Percentiles rank a stretch among this genome's conserved stretches.
phyloP scores from a whole-genome alignment of 1,284 basidiomycete species.

The Marasmius sp. region DNA sequence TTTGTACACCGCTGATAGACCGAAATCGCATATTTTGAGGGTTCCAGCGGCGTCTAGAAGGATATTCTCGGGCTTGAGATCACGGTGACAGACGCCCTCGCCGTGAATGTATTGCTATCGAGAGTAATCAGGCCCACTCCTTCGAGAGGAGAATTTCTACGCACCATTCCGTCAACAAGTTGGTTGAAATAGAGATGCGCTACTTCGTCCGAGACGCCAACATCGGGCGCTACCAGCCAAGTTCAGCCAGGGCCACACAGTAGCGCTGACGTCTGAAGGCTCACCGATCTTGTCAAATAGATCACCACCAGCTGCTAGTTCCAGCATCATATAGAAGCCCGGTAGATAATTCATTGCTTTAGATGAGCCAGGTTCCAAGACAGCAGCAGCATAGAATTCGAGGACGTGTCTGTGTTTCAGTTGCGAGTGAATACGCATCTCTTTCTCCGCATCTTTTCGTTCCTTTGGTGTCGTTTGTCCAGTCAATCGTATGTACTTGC shows the following conservation, averaged over 20 bases:
- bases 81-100: conserved; percentile 93
- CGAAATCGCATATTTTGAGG: conserved; percentile 95
- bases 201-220: conserved; percentile 85
- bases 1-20: conserved; percentile 89
- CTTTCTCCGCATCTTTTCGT: conserved; percentile 85
- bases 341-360: conserved; percentile 53
- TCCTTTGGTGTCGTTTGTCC: conserved; percentile 59
- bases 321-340: conserved; percentile 91
- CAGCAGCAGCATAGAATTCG: conserved; percentile 78
- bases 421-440: conserved; percentile 87
- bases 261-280: conserved; percentile 16
- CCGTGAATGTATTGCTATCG: conserved; percentile 78
- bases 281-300: conserved; percentile 97
- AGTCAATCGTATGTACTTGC: conserved; percentile 77
- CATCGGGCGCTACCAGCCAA: conserved; percentile 66
- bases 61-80: conserved; percentile 96
- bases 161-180: conserved; percentile 78
- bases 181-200: conserved; percentile 93
- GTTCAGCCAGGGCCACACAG: neutral
- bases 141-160: conserved; percentile 18
- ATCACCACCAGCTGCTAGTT: conserved; percentile 92
- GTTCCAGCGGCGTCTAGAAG: conserved; percentile 77
- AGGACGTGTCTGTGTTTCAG: conserved; percentile 85
- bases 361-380: conserved; percentile 69
- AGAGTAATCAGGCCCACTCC: conserved; percentile 11